Base-by-base conservation (phyloP, 2,329 filamentous ascomycete genomes). In the Microsporum audouinii region DNA sequence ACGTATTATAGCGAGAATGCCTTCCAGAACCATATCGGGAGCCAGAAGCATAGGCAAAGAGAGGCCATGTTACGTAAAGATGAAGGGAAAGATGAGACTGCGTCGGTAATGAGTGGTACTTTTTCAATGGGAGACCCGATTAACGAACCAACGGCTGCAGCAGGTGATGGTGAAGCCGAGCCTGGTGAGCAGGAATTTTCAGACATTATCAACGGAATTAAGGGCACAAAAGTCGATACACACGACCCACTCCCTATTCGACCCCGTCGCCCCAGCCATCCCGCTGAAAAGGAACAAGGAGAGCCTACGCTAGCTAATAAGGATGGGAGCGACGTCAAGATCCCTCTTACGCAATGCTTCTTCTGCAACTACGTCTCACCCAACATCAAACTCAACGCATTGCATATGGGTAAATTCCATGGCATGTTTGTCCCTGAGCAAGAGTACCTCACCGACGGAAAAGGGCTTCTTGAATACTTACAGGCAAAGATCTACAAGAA, bases 1-100 rank as follows among this genome's bases (percentile, higher is more conserved):
- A 91, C 88, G 12, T 99, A 95, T 75, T 97, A 87, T 79, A 97
- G 91, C 76, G 89, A 96, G 71, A 96, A 96, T 76, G 92, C 94
- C 38, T 97, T 88, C 75, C 85, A 87, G 71, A 99, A 97, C 75
- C 94, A 99, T 71, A 74, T 97, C 61, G 86, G 85, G 62, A 96
- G 91, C 76, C 86, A 89, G 68, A 96, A 96, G 75, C 94, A 99
- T 76, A 89, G 86, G 75, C 79, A 83, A 61, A 86, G 85, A 67
- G 80, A 87, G 62, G 79, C 82, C 8, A 74, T 75, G 31, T 67
- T 78, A 36, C 79, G 79, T 47, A 71, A 69, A 65, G 71, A 70
- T 59, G 76, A 76, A 23, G 65, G 63, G 4, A 69, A 71, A 3
- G 88, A 91, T 70, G 88, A 89, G 63, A 83, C 85, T 5, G 88